Evolutionary conservation across 2,329 filamentous ascomycete species (phyloP), one percentile per base, ranked within the genome.

Genomic region (Zasmidium angulare): DNA sequence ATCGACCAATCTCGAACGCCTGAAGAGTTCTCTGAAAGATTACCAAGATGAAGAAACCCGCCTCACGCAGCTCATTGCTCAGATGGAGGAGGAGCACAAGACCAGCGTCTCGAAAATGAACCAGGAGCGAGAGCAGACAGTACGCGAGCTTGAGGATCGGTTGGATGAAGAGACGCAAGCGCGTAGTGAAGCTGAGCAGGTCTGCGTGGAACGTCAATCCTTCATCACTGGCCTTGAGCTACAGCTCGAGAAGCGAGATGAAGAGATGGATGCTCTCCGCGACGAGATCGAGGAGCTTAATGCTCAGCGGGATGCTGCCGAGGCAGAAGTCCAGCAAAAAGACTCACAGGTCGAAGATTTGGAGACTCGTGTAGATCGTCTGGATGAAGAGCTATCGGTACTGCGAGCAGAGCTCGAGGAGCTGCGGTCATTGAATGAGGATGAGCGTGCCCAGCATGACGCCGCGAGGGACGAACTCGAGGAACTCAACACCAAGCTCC

Each of bases 391-490:
- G 52, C 61, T 75, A 2, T 58, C 68, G 12, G 64, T 69, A 24
- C 58, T 74, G 19, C 68, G 61, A 17, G 61, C 53, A 11, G 69
- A 79, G 60, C 65, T 80, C 26, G 72, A 69, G 7, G 69, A 74
- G 6, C 69, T 77, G 22, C 75, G 73, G 20, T 61, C 66, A 4
- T 69, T 75, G 21, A 72, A 77, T 36, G 74, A 75, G 11, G 66
- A 72, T n/a, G 78, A 80, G 67, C 75, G 72, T 22, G 64, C 61
- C 4, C 77, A 81, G 65, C 77, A 76, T 26, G 76, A 80, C 59
- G 69, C 72, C 20, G 78, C 77, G 2, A 77, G 81, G 64, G 66
- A 66, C 10, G 75, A 74, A 22, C 71, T 81, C 1, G 78, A 81
- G 31, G 72, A 76, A 11, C 73, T 74, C 22, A 76, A 78, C 55